Evolutionary conservation across 2,329 filamentous ascomycete species (phyloP).

Genomic region (Aspergillus thermomutatus): DNA sequence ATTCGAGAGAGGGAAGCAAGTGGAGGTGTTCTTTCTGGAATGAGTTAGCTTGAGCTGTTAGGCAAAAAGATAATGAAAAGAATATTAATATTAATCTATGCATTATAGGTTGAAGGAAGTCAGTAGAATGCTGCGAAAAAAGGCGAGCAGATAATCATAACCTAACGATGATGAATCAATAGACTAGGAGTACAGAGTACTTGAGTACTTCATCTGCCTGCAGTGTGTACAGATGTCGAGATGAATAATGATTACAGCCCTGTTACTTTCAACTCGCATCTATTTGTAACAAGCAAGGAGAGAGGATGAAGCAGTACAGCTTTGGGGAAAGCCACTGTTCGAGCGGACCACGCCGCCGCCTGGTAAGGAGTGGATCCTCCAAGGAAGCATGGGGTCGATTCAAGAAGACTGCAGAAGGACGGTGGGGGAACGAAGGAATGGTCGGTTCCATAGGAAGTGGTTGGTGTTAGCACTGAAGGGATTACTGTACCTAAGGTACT

Average conservation of each 20-base stretch:
- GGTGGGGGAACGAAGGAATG: constrained; percentile 5
- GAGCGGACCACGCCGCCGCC: constrained; percentile 18
- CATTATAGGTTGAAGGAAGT: not conserved
- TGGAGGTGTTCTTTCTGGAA: constrained; percentile 14
- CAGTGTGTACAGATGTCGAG: not conserved
- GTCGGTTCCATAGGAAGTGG: not conserved
- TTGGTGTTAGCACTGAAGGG: not conserved
- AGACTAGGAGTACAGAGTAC: not conserved
- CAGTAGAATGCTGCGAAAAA: not conserved
- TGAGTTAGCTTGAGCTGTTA: constrained; percentile 9
- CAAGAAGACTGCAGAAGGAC: constrained; percentile 6
- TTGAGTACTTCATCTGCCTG: not conserved
- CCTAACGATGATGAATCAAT: not conserved
- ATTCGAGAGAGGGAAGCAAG: not conserved
- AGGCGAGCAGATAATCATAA: not conserved
- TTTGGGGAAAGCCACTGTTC: constrained; percentile 11
- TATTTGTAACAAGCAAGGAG: not conserved
- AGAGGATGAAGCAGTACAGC: not conserved
- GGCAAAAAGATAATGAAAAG: constrained; percentile 5
- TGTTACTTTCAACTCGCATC: not conserved
- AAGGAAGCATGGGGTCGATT: constrained; percentile 9
- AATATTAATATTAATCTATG: not conserved
- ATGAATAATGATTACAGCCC: no score
- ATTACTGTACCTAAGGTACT: not conserved
- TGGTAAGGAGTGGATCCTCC: constrained; percentile 15